These are phyloP conservation scores for Carpinus fangiana DNA, from an alignment of 306 rosid genomes.

Conservation along the genomic window DNA sequence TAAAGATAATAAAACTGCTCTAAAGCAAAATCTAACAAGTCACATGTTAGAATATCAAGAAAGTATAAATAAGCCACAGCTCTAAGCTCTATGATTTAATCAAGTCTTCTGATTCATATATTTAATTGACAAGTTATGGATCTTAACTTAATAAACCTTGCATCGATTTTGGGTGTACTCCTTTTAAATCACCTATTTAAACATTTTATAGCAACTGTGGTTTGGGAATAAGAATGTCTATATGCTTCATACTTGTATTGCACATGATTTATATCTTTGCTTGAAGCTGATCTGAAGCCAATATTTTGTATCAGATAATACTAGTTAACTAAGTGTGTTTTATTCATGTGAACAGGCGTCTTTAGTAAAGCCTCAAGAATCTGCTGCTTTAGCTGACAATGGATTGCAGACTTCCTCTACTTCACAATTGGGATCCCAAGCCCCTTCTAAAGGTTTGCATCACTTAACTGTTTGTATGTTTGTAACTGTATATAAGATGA, in stretches of 20 bases:
- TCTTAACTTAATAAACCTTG: neutral
- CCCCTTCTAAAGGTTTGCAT: constrained; percentile 65
- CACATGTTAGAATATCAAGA: neutral
- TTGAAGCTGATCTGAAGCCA: constrained; percentile 13
- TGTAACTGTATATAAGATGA: neutral
- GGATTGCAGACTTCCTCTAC: constrained; percentile 58
- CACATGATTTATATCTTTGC: neutral
- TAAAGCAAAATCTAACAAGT: neutral
- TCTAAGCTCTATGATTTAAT: neutral
- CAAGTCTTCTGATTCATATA: neutral
- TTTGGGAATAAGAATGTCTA: neutral
- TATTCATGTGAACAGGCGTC: constrained; percentile 52
- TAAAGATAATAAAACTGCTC: neutral
- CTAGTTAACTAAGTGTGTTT: constrained; percentile 24
- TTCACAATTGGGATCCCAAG: constrained; percentile 46
- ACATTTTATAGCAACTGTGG: neutral
- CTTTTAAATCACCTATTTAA: neutral
- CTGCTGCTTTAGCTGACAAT: constrained; percentile 44
- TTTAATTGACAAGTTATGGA: neutral
- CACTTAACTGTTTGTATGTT: neutral
- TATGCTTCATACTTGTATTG: neutral
- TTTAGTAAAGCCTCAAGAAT: constrained; percentile 50
- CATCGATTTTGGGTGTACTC: neutral
- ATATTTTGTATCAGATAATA: constrained; percentile 19
- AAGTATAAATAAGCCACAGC: neutral